Percentiles rank a stretch among this genome's conserved stretches.
Evolutionary conservation across 768 basidiomycete genomes (phyloP).

Genomic region (Suillus occidentalis): DNA sequence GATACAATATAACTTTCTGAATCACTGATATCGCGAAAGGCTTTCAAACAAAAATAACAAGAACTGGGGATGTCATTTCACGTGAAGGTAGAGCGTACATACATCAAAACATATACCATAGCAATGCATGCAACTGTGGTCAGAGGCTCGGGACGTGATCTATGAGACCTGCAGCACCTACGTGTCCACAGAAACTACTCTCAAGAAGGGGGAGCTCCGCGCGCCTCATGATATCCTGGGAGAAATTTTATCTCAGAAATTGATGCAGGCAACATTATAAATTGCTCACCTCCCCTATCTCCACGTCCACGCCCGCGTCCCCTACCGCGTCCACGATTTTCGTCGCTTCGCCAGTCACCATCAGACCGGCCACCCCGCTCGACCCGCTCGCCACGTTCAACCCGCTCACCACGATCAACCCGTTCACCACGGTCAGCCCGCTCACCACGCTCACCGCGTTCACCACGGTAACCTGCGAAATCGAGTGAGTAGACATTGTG

Average conservation of each 20-base stretch:
- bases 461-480: constrained; percentile 18
- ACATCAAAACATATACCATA: constrained; percentile 9
- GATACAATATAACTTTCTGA: not conserved
- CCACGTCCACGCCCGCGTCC: constrained; percentile 47
- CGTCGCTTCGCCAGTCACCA: constrained; percentile 52
- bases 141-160: not conserved
- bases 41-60: not conserved
- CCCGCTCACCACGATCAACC: constrained; percentile 13
- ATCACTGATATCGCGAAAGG: not conserved
- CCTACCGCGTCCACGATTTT: constrained; percentile 41
- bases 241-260: constrained; percentile 3
- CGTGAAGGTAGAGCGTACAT: constrained; percentile 13
- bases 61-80: not conserved
- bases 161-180: constrained; percentile 12
- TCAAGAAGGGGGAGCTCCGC: constrained; percentile 17
- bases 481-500: constrained; percentile 1
- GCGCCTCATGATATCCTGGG: constrained; percentile 25
- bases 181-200: not conserved
- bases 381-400: constrained; percentile 10
- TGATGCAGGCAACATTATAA: not conserved
- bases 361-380: constrained; percentile 20
- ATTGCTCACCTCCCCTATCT: constrained; percentile 20
- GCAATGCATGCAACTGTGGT: not conserved
- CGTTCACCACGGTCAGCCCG: constrained; percentile 29
- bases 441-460: constrained; percentile 7